These are phyloP conservation scores for Hortaea sp. DNA, from an alignment of 2,329 filamentous ascomycete species.

Conservation along the genomic window DNA sequence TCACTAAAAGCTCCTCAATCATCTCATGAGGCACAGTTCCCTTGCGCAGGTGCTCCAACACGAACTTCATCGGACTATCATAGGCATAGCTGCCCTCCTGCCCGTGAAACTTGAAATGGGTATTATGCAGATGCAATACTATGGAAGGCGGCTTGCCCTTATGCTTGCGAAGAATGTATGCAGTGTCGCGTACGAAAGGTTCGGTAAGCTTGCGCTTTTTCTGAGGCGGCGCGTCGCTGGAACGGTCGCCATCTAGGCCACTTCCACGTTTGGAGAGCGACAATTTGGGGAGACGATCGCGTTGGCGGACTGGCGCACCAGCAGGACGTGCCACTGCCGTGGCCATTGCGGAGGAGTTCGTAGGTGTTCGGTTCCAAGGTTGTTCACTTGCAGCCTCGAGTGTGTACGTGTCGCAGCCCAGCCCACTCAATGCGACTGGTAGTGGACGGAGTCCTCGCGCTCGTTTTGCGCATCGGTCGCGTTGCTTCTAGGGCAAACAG, in stretches of 20 bases:
- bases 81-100: slow-evolving; percentile 90
- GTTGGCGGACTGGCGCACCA: slow-evolving; percentile 21
- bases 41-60: slow-evolving; percentile 65
- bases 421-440: too few relatives aligned
- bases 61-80: slow-evolving; percentile 77
- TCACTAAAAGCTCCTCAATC: slow-evolving; percentile 62
- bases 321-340: too few relatives aligned
- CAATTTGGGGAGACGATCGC: slow-evolving; percentile 30
- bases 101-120: slow-evolving; percentile 83
- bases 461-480: too few relatives aligned
- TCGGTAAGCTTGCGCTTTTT: slow-evolving; percentile 23
- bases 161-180: slow-evolving; percentile 77
- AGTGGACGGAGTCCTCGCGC: too few relatives aligned
- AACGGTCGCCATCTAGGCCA: slow-evolving; percentile 10
- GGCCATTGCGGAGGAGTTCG: too few relatives aligned
- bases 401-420: too few relatives aligned
- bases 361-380: too few relatives aligned
- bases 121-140: slow-evolving; percentile 73
- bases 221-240: slow-evolving; percentile 9
- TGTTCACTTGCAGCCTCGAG: too few relatives aligned
- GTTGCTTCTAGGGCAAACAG: too few relatives aligned
- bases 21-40: slow-evolving; percentile 85
- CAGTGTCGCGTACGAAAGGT: slow-evolving; percentile 53
- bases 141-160: slow-evolving; percentile 65
- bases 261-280: slow-evolving; percentile 14